These are phyloP conservation scores for Aspergillus sclerotiicarbonarius DNA, from an alignment of 495 filamentous ascomycete species.

Conservation along the genomic window DNA sequence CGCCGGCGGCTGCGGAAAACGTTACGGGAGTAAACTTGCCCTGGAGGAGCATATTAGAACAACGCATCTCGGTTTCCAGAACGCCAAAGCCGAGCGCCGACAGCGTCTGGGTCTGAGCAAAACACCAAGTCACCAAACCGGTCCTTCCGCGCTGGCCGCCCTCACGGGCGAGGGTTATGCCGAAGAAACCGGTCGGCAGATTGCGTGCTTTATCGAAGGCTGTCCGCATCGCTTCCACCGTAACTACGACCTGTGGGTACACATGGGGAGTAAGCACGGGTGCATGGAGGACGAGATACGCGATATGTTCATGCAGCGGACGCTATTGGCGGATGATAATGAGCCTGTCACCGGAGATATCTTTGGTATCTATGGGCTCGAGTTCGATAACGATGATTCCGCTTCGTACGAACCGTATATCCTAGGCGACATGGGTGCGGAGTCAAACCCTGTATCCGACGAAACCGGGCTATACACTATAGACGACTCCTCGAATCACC, in stretches of 20 bases:
- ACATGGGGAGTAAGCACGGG: constrained; percentile 57
- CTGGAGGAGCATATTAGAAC: constrained; percentile 80
- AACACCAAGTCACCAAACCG: constrained; percentile 12
- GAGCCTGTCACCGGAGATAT: constrained; percentile 28
- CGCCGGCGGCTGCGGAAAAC: constrained; percentile 62
- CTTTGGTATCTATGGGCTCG: constrained; percentile 46
- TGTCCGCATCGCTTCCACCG: constrained; percentile 64
- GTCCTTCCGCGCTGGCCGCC: constrained; percentile 37
- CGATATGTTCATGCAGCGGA: constrained; percentile 43
- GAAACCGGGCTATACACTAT: background rate
- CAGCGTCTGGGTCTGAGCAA: constrained; percentile 34
- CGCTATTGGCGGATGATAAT: constrained; percentile 33
- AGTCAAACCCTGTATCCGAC: background rate
- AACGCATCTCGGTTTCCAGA: constrained; percentile 61
- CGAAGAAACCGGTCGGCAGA: constrained; percentile 49
- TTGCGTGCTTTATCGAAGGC: constrained; percentile 51
- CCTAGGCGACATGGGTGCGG: constrained; percentile 2
- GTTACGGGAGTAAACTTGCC: constrained; percentile 66
- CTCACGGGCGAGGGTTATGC: constrained; percentile 62
- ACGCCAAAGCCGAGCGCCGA: constrained; percentile 44
- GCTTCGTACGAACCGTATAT: constrained; percentile 21
- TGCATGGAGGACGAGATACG: constrained; percentile 51
- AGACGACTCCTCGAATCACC: background rate
- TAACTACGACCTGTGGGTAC: constrained; percentile 64
- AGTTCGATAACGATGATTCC: constrained; percentile 31